Percentiles rank a stretch among this genome's conserved stretches.
phyloP scores from a whole-genome alignment of 148 eudicot species.

The Fagopyrum homotropicum region DNA sequence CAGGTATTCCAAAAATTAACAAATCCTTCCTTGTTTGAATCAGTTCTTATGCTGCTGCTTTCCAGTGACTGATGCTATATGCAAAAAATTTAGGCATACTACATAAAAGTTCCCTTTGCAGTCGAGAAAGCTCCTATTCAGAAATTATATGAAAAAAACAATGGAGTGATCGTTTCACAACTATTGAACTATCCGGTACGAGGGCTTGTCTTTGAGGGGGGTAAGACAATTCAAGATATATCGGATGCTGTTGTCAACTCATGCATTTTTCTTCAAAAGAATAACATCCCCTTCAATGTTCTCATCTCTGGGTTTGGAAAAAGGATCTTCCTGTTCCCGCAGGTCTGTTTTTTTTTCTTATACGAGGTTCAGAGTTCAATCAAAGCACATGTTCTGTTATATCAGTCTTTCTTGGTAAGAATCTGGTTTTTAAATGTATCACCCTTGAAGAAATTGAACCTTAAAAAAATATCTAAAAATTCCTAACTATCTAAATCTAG shows the following conservation, averaged over 20 bases:
- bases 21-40: background rate
- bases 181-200: slow-evolving; percentile 62
- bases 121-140: slow-evolving; percentile 56
- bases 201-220: slow-evolving; percentile 79
- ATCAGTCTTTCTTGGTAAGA: too few relatives aligned
- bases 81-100: slow-evolving; percentile 48
- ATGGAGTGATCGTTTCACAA: slow-evolving; percentile 57
- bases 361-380: background rate
- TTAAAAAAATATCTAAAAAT: too few relatives aligned
- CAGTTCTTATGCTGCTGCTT: background rate
- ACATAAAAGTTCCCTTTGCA: slow-evolving; percentile 60
- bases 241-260: slow-evolving; percentile 53
- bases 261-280: slow-evolving; percentile 66
- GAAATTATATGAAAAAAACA: slow-evolving; percentile 30
- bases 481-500: too few relatives aligned
- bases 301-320: slow-evolving; percentile 66
- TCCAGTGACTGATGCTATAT: background rate
- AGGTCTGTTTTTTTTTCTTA: slow-evolving; percentile 27
- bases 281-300: slow-evolving; percentile 65
- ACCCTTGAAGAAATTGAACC: too few relatives aligned
- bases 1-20: slow-evolving; percentile 26
- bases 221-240: slow-evolving; percentile 40
- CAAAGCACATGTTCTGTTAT: background rate
- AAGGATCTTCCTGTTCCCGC: slow-evolving; percentile 66
- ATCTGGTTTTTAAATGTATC: too few relatives aligned